Percentiles rank a stretch among this genome's conserved stretches.
Conservation (phyloP, 768 basidiomycete genomes). For the Cystofilobasidium ferigula region DNA sequence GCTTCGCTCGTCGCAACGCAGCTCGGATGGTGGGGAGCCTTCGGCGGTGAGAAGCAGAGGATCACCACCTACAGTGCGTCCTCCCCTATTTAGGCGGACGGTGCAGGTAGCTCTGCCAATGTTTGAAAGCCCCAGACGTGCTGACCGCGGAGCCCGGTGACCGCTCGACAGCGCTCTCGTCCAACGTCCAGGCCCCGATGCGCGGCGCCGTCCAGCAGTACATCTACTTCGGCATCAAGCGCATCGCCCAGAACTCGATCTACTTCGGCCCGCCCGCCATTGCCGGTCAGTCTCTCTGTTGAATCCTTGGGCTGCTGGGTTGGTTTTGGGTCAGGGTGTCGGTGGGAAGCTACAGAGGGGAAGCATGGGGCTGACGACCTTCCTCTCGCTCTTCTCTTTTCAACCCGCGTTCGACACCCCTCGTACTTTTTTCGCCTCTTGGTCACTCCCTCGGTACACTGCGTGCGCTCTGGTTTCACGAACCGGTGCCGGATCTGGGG, state of each 20-base stretch:
- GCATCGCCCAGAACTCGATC: conserved; percentile 3
- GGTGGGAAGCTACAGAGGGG: no score
- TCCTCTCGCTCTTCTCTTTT: background rate
- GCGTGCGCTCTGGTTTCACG: background rate
- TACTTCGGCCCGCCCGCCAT: background rate
- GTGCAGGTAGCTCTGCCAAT: background rate
- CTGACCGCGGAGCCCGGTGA: no score
- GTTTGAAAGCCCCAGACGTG: no score
- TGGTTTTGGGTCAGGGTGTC: no score
- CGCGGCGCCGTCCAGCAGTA: background rate
- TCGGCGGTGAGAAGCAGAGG: conserved; percentile 3
- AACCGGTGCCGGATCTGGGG: background rate
- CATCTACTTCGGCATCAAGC: conserved; percentile 10
- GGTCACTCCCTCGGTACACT: background rate
- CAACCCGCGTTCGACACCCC: background rate
- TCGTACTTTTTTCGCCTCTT: background rate
- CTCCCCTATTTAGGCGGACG: background rate
- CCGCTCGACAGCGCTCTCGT: background rate
- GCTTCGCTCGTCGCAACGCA: background rate
- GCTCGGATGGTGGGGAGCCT: conserved; percentile 9
- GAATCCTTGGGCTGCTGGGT: background rate
- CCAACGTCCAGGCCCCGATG: conserved; percentile 4
- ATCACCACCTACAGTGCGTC: conserved; percentile 8
- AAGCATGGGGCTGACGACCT: no score
- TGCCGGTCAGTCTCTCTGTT: background rate